These are phyloP conservation scores for Trichoderma sp. DNA, from an alignment of 2,329 filamentous ascomycete genomes.

Conservation along the genomic window DNA sequence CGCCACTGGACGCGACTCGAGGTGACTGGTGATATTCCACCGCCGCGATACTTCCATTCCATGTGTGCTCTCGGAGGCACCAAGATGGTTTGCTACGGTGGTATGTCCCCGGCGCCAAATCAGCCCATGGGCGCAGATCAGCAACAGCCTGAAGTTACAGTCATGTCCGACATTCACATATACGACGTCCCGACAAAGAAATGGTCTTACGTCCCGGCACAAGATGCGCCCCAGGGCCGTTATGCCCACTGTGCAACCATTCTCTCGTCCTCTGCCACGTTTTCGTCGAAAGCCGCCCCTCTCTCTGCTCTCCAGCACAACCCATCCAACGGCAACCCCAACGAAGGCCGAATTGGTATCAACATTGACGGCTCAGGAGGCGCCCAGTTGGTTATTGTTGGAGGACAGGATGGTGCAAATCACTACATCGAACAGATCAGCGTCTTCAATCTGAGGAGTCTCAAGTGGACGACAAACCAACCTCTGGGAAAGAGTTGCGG, in stretches of 20 bases:
- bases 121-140: slow-evolving; percentile 46
- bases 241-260: slow-evolving; percentile 97
- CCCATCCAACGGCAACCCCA: slow-evolving; percentile 74
- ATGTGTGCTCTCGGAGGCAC: slow-evolving; percentile 91
- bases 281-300: slow-evolving; percentile 79
- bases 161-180: slow-evolving; percentile 98
- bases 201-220: slow-evolving; percentile 81
- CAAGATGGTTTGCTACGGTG: slow-evolving; percentile 95
- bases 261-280: slow-evolving; percentile 80
- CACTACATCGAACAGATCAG: slow-evolving; percentile 99
- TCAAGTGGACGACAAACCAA: slow-evolving; percentile 93
- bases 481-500: slow-evolving; percentile 88
- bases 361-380: slow-evolving; percentile 87
- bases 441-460: slow-evolving; percentile 90
- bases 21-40: slow-evolving; percentile 77
- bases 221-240: slow-evolving; percentile 83
- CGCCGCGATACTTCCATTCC: slow-evolving; percentile 94
- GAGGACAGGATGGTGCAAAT: slow-evolving; percentile 94
- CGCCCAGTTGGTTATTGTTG: slow-evolving; percentile 95
- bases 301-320: slow-evolving; percentile 88
- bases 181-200: slow-evolving; percentile 79
- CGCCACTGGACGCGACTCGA: slow-evolving; percentile 93
- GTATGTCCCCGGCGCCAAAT: slow-evolving; percentile 80
- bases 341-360: slow-evolving; percentile 84
- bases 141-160: slow-evolving; percentile 79